phyloP scores from a whole-genome alignment of 164 flowering plant genomes.

The Nymphaea thermarum region DNA sequence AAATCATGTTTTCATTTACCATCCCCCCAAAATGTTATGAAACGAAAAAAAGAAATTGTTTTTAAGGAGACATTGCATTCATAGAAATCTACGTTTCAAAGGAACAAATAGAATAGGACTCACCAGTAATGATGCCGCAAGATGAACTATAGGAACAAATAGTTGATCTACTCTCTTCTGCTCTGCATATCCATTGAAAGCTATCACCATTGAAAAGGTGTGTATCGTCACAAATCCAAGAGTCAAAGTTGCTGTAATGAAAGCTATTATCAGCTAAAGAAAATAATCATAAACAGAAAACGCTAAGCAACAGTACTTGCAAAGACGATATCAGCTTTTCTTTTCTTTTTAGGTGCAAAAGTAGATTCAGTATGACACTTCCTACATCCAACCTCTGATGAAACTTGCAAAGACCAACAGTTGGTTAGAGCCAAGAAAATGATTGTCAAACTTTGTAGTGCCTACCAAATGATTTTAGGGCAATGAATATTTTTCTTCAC shows the following conservation, averaged over 20 bases:
- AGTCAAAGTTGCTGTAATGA: constrained; percentile 58
- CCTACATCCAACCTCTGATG: background rate
- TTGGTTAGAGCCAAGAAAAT: no score
- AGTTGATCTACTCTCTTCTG: constrained; percentile 55
- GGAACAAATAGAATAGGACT: background rate
- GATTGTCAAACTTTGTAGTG: no score
- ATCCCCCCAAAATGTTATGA: no score
- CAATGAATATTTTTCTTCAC: no score
- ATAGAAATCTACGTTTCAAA: no score
- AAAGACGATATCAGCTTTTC: background rate
- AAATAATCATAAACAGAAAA: background rate
- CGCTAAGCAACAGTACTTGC: background rate
- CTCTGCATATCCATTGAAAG: constrained; percentile 84
- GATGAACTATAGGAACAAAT: constrained; percentile 74
- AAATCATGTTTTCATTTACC: no score
- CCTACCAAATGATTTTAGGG: no score
- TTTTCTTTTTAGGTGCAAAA: background rate
- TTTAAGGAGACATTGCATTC: no score
- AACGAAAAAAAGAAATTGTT: no score
- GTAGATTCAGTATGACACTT: background rate
- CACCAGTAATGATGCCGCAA: constrained; percentile 71
- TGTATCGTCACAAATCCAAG: constrained; percentile 90
- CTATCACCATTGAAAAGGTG: constrained; percentile 97
- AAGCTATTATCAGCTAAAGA: background rate
- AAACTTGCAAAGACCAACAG: background rate